Conservation (phyloP, 176 grass and related monocot species). For the Oryza coarctata region DNA sequence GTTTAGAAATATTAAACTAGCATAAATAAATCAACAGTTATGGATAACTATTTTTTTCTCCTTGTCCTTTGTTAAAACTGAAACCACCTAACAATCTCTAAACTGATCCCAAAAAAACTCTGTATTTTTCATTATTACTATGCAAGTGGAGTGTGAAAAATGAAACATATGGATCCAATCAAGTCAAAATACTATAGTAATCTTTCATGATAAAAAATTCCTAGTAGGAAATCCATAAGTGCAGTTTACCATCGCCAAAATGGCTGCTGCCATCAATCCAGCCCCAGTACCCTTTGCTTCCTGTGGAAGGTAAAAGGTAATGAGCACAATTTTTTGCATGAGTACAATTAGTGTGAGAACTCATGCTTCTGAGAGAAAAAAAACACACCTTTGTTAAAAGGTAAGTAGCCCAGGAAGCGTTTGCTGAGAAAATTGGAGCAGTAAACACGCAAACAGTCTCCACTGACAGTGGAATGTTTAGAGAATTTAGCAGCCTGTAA, state of each 20-base stretch:
- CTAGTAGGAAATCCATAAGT: not conserved
- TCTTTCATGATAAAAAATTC: slow-evolving; percentile 19
- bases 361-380: slow-evolving; percentile 6
- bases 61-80: slow-evolving; percentile 10
- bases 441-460: slow-evolving; percentile 99
- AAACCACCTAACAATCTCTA: slow-evolving; percentile 2
- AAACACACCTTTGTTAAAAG: slow-evolving; percentile 92
- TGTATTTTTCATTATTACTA: slow-evolving; percentile 17
- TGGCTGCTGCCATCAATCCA: slow-evolving; percentile 86
- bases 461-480: slow-evolving; percentile 93
- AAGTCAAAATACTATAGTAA: not conserved
- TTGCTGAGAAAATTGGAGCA: slow-evolving; percentile 96
- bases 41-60: not conserved
- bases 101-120: not conserved
- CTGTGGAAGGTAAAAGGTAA: slow-evolving; percentile 37
- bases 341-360: slow-evolving; percentile 13
- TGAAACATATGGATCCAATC: not conserved
- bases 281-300: slow-evolving; percentile 98
- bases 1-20: not conserved
- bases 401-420: slow-evolving; percentile 95
- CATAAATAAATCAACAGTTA: slow-evolving; percentile 12
- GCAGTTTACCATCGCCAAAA: slow-evolving; percentile 77
- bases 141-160: not conserved
- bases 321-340: slow-evolving; percentile 1
- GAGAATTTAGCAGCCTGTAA: slow-evolving; percentile 73